phyloP scores from a whole-genome alignment of 2,329 filamentous ascomycete species.

The Escovopsis weberi region DNA sequence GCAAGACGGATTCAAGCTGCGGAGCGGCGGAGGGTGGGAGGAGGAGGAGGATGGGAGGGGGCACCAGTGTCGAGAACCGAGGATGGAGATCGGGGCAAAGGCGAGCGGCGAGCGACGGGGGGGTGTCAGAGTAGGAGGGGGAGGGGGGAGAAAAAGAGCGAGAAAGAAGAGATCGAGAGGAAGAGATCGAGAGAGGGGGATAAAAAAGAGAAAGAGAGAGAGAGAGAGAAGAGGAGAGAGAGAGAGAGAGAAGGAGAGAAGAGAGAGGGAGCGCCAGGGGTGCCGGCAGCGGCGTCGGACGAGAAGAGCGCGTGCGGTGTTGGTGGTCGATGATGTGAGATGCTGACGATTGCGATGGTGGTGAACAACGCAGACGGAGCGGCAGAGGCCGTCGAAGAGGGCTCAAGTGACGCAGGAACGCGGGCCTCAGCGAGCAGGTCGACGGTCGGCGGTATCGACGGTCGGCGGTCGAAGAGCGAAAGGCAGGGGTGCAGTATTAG shows the following conservation, averaged over 20 bases:
- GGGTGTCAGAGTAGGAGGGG: background rate
- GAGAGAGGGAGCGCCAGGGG: constrained; percentile 3
- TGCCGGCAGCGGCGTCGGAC: constrained; percentile 3
- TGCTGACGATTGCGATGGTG: constrained; percentile 1
- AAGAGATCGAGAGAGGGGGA: background rate
- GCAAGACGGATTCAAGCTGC: constrained; percentile 15
- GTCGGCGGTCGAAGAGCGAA: background rate
- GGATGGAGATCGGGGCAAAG: too few relatives aligned
- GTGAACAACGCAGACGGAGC: background rate
- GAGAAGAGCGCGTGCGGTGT: constrained; percentile 2
- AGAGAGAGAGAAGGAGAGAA: background rate
- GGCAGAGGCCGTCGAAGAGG: background rate
- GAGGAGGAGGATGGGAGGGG: constrained; percentile 8
- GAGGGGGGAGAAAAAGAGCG: background rate
- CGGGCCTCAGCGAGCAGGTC: constrained; percentile 5
- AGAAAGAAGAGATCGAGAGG: background rate
- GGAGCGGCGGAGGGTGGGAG: constrained; percentile 11
- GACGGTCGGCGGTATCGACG: too few relatives aligned
- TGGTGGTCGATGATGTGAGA: constrained; percentile 1
- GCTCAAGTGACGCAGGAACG: constrained; percentile 5
- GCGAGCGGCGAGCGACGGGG: too few relatives aligned
- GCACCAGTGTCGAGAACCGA: too few relatives aligned
- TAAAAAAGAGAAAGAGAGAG: too few relatives aligned
- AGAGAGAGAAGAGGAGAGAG: too few relatives aligned
- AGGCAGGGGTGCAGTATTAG: background rate